Evolutionary conservation across 441 rosid genomes (phyloP), one percentile per base, ranked within the genome.

Genomic region (Mallotus japonicus): DNA sequence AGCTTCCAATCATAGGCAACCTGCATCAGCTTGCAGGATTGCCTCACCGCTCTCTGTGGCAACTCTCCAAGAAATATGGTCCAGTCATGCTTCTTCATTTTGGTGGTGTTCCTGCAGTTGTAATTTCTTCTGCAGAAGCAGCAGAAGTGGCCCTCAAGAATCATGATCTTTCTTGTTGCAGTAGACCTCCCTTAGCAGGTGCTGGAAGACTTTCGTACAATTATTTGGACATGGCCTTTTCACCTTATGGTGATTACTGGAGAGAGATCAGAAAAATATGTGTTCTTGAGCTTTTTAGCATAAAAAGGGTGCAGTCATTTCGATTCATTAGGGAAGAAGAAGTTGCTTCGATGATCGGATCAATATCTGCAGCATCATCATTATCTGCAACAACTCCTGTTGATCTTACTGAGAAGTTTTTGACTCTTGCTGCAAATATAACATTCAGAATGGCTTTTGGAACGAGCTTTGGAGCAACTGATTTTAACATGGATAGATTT

Each of bases 211-310:
- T 72, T 0, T 37, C 76, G 0, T 57, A 65, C 51, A 57, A 65
- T 15, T 65, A 37, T 57, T 12, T 20, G 1, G 76, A 73, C 13
- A 7, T 73, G 5, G 58, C 47, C 16, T 73, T 73, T 13, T 0
- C 71, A 8, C 65, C 76, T 2, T 73, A 56, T 14, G 76, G 64
- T 8, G 71, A 73, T 22, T 42, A 73, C 47, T 73, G 77, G 77
- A 58, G 72, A 34, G n/a, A 46, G 15, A 74, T 67, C 61, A 34
- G 61, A 20, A 74, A 74, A 55, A 34, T 60, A 1, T 19, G 50
- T 6, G 69, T 57, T 54, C 69, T 55, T 19, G 70, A 70, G 56
- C 65, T 69, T 19, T 75, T 75, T 9, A 75, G 73, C 61, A 34
- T 22, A 5, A 70, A 70, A 57, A 69, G 78, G 56, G 78, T 70